A percentile compares a stretch with the other conserved stretches of the same genome.
Evolutionary conservation across 176 grass and related monocot genomes (phyloP).

Genomic region (Oryza brachyantha): DNA sequence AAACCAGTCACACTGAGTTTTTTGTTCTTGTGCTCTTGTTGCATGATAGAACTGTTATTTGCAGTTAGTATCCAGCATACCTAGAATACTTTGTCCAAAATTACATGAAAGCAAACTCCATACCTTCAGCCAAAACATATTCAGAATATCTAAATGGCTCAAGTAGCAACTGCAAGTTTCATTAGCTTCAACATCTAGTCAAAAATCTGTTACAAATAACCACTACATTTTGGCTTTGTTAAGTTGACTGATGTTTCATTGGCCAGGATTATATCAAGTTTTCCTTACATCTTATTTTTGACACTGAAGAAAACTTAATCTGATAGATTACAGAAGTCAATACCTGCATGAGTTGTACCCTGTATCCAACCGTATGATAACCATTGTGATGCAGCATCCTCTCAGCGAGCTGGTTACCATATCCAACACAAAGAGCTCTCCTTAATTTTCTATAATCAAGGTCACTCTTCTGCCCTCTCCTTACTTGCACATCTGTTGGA

Average conservation of each 20-base stretch:
- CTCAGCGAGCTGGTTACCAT: slow-evolving; percentile 93
- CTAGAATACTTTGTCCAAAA: neutral
- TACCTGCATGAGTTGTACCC: slow-evolving; percentile 91
- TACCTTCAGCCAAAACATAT: neutral
- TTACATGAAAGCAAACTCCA: neutral
- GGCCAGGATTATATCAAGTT: neutral
- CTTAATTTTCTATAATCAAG: slow-evolving; percentile 79
- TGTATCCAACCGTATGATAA: slow-evolving; percentile 94
- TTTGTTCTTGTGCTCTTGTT: neutral
- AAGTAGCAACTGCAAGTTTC: neutral
- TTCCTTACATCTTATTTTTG: neutral
- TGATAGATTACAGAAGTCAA: slow-evolving; percentile 7
- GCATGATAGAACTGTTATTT: neutral
- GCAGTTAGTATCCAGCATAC: neutral
- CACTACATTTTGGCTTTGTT: neutral
- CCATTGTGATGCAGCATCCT: slow-evolving; percentile 97
- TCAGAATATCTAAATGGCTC: neutral
- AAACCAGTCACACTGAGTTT: neutral
- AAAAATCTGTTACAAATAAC: slow-evolving; percentile 8
- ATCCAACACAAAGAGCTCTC: slow-evolving; percentile 77
- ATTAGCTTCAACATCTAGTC: neutral
- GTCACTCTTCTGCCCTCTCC: slow-evolving; percentile 54
- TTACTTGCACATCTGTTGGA: slow-evolving; percentile 57
- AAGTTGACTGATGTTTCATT: neutral
- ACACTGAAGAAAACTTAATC: slow-evolving; percentile 9